Base-by-base conservation (phyloP, 306 rosid genomes). In the Geum urbanum region DNA sequence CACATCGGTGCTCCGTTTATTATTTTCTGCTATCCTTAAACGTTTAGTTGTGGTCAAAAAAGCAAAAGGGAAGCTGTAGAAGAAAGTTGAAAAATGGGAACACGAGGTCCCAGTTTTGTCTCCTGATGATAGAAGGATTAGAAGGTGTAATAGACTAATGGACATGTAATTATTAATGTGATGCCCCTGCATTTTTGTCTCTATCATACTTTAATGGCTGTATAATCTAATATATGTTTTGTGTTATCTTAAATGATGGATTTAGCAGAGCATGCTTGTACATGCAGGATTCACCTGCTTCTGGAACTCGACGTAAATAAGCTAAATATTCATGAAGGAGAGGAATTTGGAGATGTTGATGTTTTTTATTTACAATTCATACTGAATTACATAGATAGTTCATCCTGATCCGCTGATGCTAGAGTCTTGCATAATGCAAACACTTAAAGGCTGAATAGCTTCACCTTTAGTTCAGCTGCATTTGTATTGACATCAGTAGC, bases 71-170 rank as follows among this genome's bases (percentile, higher is more conserved):
- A 53, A 66, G 57, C 50, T 45, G 74, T 24, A 57, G 51, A 63
- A 74, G 69, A 77, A 74, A 72, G 74, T 78, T 78, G 70, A 20
- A 71, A 78, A 69, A 44, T 51, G 49, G 66, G 72, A 51, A 56
- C 57, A 61, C 53, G 20, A 73, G 73, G 75, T 67, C 74, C 81
- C 76, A 60, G 62, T 70, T 57, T 60, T 82, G 78, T 48, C 47
- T 55, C 52, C 66, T 78, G 53, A 68, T 68, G 73, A 67, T 76
- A 72, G 46, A 67, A 40, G 67, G 53, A 19, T 50, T 35, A 65
- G 70, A 75, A 76, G 62, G 55, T 32, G 64, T 62, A 55, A 9
- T 13, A 58, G 47, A 66, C 67, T 67, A 69, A 45, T 75, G 85
- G 78, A 70, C 55, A 70, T 77, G 81, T 67, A 75, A 39, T 73